Percentiles rank a stretch among this genome's conserved stretches.
These are phyloP conservation scores for Apiospora koreana DNA, from an alignment of 2,329 filamentous ascomycete genomes.

Conservation along the genomic window DNA sequence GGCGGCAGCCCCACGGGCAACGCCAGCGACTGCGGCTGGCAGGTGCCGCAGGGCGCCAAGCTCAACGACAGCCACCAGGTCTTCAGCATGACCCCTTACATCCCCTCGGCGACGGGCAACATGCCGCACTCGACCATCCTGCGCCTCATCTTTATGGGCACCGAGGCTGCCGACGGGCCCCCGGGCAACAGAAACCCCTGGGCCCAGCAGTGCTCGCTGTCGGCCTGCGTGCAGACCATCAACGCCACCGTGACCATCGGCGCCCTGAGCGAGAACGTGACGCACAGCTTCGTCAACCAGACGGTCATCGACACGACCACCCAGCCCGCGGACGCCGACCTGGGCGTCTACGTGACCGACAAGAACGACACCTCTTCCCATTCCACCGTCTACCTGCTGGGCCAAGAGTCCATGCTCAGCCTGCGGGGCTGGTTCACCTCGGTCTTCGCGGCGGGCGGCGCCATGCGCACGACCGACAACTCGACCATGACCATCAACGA, in stretches of 20 bases:
- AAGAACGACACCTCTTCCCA: conserved; percentile 16
- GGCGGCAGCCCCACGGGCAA: conserved; percentile 10
- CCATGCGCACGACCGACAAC: conserved; percentile 24
- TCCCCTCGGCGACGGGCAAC: conserved; percentile 27
- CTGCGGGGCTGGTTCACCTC: conserved; percentile 34
- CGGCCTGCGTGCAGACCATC: conserved; percentile 33
- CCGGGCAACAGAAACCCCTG: conserved; percentile 29
- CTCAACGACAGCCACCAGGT: conserved; percentile 27
- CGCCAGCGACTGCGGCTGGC: conserved; percentile 30
- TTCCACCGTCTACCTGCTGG: conserved; percentile 22
- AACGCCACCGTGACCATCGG: conserved; percentile 27
- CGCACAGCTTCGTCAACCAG: conserved; percentile 22
- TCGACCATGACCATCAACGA: conserved; percentile 30
- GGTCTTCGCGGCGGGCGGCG: conserved; percentile 32
- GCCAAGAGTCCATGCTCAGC: conserved; percentile 30
- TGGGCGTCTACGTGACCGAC: conserved; percentile 23
- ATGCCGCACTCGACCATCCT: conserved; percentile 33
- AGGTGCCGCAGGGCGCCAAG: conserved; percentile 27
- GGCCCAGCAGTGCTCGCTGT: conserved; percentile 32
- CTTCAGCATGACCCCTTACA: conserved; percentile 34
- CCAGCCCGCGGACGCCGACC: conserved; percentile 19
- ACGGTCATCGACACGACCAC: conserved; percentile 27
- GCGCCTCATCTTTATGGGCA: conserved; percentile 36
- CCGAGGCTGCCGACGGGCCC: conserved; percentile 26
- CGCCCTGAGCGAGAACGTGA: conserved; percentile 28